Evolutionary conservation across 495 filamentous ascomycete genomes (phyloP).

Genomic region (Daldinia vernicosa): DNA sequence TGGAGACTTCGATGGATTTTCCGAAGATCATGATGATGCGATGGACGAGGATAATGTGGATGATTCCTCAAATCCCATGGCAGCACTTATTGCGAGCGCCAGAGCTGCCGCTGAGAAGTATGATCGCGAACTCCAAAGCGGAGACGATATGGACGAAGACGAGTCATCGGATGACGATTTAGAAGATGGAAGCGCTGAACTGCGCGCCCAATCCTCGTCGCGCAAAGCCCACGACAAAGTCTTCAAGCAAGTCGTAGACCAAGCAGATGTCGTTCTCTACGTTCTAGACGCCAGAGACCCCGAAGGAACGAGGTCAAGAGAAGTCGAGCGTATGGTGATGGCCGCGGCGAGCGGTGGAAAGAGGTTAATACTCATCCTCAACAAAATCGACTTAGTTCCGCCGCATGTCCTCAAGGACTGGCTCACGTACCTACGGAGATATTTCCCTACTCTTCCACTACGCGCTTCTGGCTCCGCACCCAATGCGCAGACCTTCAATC

Average conservation of each 20-base stretch:
- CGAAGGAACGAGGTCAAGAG: conserved; percentile 87
- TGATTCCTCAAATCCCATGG: conserved; percentile 81
- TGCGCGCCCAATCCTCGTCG: conserved; percentile 59
- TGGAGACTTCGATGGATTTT: conserved; percentile 59
- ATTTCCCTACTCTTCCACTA: conserved; percentile 91
- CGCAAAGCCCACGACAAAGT: conserved; percentile 91
- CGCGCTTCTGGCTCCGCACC: conserved; percentile 83
- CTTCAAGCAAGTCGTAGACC: conserved; percentile 92
- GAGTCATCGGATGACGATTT: conserved; percentile 65
- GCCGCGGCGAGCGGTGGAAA: conserved; percentile 83
- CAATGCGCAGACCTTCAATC: conserved; percentile 91
- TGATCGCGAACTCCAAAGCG: conserved; percentile 67
- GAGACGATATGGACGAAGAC: conserved; percentile 68
- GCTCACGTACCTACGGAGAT: conserved; percentile 85
- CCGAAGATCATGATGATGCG: conserved; percentile 51
- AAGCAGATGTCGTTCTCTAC: conserved; percentile 91
- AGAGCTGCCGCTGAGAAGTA: conserved; percentile 85
- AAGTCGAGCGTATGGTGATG: conserved; percentile 90
- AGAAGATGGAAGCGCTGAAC: conserved; percentile 59
- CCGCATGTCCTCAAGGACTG: conserved; percentile 81
- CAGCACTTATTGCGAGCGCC: conserved; percentile 90
- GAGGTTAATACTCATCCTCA: conserved; percentile 89
- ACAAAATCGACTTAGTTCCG: conserved; percentile 96
- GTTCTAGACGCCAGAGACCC: conserved; percentile 95
- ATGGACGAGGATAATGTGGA: conserved; percentile 64